A percentile compares a stretch with the other conserved stretches of the same genome.
Conservation (phyloP, 2,329 filamentous ascomycete species). For the Hymenotorrendiella dingleyae region DNA sequence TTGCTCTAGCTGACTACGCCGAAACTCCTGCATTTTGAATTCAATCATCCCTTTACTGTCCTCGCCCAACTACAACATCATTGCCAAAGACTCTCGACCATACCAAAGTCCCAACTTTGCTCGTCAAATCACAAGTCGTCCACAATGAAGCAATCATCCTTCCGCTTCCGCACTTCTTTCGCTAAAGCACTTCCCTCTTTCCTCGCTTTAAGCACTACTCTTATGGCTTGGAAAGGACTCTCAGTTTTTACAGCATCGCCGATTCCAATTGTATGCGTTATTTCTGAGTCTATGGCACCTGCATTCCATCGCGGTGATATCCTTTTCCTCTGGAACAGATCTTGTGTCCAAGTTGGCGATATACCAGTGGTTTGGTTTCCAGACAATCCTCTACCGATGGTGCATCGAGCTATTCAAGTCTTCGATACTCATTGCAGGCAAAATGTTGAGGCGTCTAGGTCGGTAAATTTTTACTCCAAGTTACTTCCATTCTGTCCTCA, state of each 20-base stretch:
- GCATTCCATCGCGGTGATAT: constrained; percentile 51
- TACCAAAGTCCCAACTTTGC: too few relatives aligned
- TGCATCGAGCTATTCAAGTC: neutral
- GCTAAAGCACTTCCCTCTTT: neutral
- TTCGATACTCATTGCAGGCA: neutral
- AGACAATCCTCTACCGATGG: constrained; percentile 1
- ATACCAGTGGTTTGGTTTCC: neutral
- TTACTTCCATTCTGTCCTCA: too few relatives aligned
- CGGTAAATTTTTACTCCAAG: too few relatives aligned
- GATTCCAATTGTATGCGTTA: neutral
- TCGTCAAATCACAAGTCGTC: too few relatives aligned
- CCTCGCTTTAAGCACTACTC: neutral
- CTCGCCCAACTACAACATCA: too few relatives aligned
- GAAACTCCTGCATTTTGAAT: too few relatives aligned
- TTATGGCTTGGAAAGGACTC: neutral
- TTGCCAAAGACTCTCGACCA: too few relatives aligned
- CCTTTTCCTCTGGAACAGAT: constrained; percentile 48
- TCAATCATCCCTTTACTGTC: too few relatives aligned
- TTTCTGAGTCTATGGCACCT: constrained; percentile 41
- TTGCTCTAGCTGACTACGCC: too few relatives aligned
- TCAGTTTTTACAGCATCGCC: neutral
- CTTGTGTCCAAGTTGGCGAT: constrained; percentile 1
- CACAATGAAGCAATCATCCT: too few relatives aligned
- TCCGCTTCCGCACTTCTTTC: too few relatives aligned
- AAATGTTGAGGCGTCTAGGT: too few relatives aligned